Percentiles rank a stretch among this genome's conserved stretches.
Evolutionary conservation across 1,284 basidiomycete species (phyloP).

Genomic region (Trichosporon ovoides): DNA sequence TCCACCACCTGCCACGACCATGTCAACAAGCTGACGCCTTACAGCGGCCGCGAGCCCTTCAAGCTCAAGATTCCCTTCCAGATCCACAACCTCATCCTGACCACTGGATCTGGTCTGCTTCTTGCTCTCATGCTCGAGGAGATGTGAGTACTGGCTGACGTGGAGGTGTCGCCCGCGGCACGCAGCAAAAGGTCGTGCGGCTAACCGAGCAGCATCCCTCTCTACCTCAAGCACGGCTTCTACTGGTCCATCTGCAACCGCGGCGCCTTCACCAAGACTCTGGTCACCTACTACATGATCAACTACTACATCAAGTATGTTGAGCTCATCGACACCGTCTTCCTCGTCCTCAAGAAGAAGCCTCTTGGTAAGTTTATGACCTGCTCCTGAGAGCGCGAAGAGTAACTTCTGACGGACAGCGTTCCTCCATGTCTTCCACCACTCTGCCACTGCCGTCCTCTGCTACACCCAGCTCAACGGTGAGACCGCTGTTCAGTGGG

Average conservation of each 20-base stretch:
- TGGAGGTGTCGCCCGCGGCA: neutral
- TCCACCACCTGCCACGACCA: neutral
- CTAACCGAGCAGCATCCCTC: slow-evolving; percentile 54
- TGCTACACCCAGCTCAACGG: slow-evolving; percentile 94
- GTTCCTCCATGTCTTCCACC: slow-evolving; percentile 97
- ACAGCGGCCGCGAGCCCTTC: slow-evolving; percentile 58
- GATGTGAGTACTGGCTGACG: slow-evolving; percentile 52
- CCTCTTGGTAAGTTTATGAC: slow-evolving; percentile 64
- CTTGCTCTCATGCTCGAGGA: slow-evolving; percentile 86
- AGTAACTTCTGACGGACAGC: slow-evolving; percentile 52
- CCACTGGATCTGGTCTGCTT: slow-evolving; percentile 71
- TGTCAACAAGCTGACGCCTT: slow-evolving; percentile 3
- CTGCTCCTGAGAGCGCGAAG: neutral
- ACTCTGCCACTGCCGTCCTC: slow-evolving; percentile 93
- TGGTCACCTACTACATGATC: slow-evolving; percentile 93
- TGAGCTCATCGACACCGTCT: slow-evolving; percentile 91
- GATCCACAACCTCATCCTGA: slow-evolving; percentile 84
- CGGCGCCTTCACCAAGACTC: slow-evolving; percentile 77
- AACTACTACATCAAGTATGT: slow-evolving; percentile 97
- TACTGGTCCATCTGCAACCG: slow-evolving; percentile 75
- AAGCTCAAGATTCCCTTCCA: slow-evolving; percentile 86
- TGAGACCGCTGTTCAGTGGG: slow-evolving; percentile 90
- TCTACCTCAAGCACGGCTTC: slow-evolving; percentile 63
- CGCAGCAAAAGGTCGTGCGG: neutral
- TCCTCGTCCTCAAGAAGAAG: slow-evolving; percentile 98